These are phyloP conservation scores for Albifimbria verrucaria DNA, from an alignment of 2,329 filamentous ascomycete species.

Conservation along the genomic window DNA sequence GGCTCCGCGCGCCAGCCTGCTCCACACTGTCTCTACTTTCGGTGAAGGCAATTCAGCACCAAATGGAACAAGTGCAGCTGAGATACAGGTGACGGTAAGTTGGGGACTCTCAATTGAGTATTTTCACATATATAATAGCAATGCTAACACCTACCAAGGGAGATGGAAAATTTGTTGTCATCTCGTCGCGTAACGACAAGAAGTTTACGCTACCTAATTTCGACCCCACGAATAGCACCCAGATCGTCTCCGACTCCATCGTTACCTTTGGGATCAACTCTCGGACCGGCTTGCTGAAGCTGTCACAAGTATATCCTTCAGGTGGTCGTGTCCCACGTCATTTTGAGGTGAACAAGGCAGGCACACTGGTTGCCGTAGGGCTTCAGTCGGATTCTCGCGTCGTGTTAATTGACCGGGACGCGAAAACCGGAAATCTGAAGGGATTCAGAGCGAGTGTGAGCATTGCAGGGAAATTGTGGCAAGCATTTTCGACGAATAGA, in stretches of 20 bases:
- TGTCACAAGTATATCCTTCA: constrained; percentile 57
- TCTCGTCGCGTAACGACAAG: constrained; percentile 65
- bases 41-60: constrained; percentile 39
- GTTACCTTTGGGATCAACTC: constrained; percentile 57
- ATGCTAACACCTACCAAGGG: neutral
- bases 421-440: constrained; percentile 53
- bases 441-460: constrained; percentile 39
- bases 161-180: constrained; percentile 59
- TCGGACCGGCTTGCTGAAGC: constrained; percentile 50
- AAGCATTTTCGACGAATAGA: constrained; percentile 43
- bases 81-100: constrained; percentile 57
- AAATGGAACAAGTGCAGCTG: constrained; percentile 44
- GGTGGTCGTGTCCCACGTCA: constrained; percentile 66
- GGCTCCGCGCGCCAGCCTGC: neutral
- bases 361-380: constrained; percentile 62
- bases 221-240: constrained; percentile 37
- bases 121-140: too few relatives aligned
- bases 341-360: constrained; percentile 63
- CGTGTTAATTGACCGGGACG: constrained; percentile 59
- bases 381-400: constrained; percentile 60
- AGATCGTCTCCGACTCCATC: constrained; percentile 59
- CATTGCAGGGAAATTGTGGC: constrained; percentile 41
- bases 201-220: constrained; percentile 46
- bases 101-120: too few relatives aligned
- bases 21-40: neutral